A percentile compares a stretch with the other conserved stretches of the same genome.
Evolutionary conservation across 2,329 filamentous ascomycete species (phyloP).

Genomic region (Aspergillus arachidicola): DNA sequence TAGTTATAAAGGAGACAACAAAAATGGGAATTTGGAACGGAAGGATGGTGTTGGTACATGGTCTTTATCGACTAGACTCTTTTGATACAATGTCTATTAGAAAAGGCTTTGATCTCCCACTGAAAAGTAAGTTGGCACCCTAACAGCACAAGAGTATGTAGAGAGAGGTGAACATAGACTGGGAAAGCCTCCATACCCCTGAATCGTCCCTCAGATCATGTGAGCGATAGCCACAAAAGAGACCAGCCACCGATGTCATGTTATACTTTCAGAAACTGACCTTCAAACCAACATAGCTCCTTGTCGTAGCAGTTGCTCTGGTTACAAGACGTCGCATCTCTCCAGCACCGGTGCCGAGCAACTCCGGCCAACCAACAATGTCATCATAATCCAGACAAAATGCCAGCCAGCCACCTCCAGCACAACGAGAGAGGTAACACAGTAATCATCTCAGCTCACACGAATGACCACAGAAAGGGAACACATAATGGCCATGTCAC

Average conservation of each 20-base stretch:
- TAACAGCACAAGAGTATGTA: not conserved
- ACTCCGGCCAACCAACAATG: not conserved
- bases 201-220: no score
- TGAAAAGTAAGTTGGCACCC: not conserved
- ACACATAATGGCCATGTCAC: not conserved
- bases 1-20: not conserved
- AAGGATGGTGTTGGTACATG: not conserved
- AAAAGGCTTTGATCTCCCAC: not conserved
- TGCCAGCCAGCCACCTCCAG: not conserved
- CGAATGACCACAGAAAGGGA: not conserved
- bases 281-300: not conserved
- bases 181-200: no score
- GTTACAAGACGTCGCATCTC: not conserved
- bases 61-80: no score
- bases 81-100: not conserved
- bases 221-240: no score
- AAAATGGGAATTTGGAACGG: not conserved
- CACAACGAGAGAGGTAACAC: not conserved
- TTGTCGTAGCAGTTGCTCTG: not conserved
- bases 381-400: not conserved
- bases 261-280: no score
- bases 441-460: not conserved
- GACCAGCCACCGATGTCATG: no score
- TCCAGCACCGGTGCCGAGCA: not conserved
- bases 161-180: no score